Conservation (phyloP, 352 stramenopile genomes). For the Phytophthora hibernalis region DNA sequence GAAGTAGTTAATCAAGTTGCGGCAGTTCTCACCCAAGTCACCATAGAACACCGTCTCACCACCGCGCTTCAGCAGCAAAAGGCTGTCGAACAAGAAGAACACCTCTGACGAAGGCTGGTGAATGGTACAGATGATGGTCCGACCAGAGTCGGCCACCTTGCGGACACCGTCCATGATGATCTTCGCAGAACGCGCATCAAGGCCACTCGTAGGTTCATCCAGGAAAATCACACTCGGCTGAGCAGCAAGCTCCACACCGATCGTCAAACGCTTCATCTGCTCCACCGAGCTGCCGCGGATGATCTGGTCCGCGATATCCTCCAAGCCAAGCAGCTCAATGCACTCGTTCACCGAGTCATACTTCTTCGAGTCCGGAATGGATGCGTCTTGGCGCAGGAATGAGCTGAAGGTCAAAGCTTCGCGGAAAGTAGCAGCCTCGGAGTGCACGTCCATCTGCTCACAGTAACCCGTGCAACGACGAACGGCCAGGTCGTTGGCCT, state of each 20-base stretch:
- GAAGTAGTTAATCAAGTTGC: conserved; percentile 51
- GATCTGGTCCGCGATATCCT: conserved; percentile 44
- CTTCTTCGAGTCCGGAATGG: neutral
- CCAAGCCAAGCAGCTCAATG: conserved; percentile 42
- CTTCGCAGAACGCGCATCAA: conserved; percentile 87
- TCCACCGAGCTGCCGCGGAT: conserved; percentile 46
- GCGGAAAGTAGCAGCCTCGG: conserved; percentile 65
- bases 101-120: conserved; percentile 39
- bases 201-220: conserved; percentile 87
- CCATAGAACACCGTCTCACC: conserved; percentile 66
- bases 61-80: conserved; percentile 79
- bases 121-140: conserved; percentile 74
- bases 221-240: conserved; percentile 86
- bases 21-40: conserved; percentile 35
- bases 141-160: conserved; percentile 71
- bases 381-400: conserved; percentile 57
- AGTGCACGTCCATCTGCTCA: conserved; percentile 82
- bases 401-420: conserved; percentile 91
- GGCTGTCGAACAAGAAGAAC: conserved; percentile 68
- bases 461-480: conserved; percentile 61
- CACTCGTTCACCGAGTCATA: conserved; percentile 37
- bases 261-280: conserved; percentile 73
- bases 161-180: conserved; percentile 84
- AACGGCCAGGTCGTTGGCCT: conserved; percentile 47
- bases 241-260: conserved; percentile 92